phyloP scores from a whole-genome alignment of 345 rosid genomes.

The Hypericum perforatum region DNA sequence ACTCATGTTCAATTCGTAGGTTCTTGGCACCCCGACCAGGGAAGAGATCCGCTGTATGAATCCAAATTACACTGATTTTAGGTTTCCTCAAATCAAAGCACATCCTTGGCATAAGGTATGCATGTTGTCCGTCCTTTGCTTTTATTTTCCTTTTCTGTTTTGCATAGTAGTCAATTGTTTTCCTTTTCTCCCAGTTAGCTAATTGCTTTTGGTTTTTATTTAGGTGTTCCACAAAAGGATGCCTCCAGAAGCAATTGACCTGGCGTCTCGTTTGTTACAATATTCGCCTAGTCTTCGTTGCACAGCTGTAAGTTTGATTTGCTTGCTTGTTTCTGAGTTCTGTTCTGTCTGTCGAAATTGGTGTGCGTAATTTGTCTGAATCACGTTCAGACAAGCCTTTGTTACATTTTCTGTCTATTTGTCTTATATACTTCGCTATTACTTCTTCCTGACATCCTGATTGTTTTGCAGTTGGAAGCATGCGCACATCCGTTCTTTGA shows the following conservation, averaged over 20 bases:
- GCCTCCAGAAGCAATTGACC: constrained; percentile 32
- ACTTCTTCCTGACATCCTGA: no score
- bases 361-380: neutral
- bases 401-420: no score
- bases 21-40: constrained; percentile 29
- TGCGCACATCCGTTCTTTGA: constrained; percentile 31
- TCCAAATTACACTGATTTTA: constrained; percentile 27
- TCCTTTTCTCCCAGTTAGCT: neutral
- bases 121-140: neutral
- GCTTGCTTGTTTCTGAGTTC: neutral
- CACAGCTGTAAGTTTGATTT: constrained; percentile 19
- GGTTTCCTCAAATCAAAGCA: constrained; percentile 30
- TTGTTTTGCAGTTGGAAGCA: constrained; percentile 19
- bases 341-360: neutral
- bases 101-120: constrained; percentile 32
- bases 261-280: constrained; percentile 24
- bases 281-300: constrained; percentile 28
- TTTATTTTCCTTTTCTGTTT: neutral
- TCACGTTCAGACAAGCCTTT: no score
- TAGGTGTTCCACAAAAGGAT: constrained; percentile 29
- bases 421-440: no score
- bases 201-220: neutral
- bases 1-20: constrained; percentile 7
- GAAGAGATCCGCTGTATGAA: constrained; percentile 34
- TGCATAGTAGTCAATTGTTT: neutral